A percentile compares a stretch with the other conserved stretches of the same genome.
phyloP scores from a whole-genome alignment of 441 rosid genomes.

The Corymbia citriodora region DNA sequence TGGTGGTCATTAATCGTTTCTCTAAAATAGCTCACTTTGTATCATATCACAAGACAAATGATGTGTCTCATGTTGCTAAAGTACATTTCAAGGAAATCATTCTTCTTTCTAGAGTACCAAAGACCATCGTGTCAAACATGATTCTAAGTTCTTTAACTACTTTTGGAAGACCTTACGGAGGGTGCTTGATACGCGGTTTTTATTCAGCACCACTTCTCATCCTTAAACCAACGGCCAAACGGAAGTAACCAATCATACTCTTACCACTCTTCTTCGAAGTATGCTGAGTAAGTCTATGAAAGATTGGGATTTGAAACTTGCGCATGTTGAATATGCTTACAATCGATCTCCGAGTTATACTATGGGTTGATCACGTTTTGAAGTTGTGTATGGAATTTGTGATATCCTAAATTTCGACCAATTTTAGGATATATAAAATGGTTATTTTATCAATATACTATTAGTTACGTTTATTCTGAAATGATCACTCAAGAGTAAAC shows the following conservation, averaged over 20 bases:
- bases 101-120: background rate
- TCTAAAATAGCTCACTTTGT: background rate
- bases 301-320: background rate
- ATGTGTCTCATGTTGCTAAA: background rate
- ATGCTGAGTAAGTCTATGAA: background rate
- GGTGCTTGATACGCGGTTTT: background rate
- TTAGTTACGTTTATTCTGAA: no score
- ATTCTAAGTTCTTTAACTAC: background rate
- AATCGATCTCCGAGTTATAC: background rate
- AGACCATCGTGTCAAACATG: rapidly evolving
- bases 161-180: background rate
- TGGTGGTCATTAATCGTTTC: background rate
- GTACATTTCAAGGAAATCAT: background rate
- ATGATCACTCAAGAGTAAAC: no score
- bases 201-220: background rate
- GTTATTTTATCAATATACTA: no score
- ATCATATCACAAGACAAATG: background rate
- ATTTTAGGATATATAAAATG: no score
- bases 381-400: background rate
- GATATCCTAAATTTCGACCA: no score
- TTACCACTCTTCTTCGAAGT: background rate
- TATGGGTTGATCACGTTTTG: background rate
- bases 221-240: background rate
- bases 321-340: background rate
- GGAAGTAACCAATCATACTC: background rate